Evolutionary conservation across 805 yeast species (phyloP), one percentile per base, ranked within the genome.

Genomic region (Naumovozyma dairenensis): DNA sequence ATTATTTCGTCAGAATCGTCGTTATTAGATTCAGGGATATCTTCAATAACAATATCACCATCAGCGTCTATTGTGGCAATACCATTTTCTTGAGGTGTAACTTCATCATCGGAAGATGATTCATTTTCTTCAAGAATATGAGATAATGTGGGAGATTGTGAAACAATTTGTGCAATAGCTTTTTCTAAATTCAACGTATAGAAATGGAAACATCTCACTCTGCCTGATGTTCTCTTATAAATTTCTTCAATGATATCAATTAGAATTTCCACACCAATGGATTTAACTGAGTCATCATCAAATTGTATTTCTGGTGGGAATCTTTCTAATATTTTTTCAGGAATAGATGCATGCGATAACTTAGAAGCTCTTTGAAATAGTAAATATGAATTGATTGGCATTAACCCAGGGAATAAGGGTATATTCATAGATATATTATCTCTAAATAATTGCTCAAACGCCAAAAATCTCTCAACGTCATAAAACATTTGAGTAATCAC

Each of bases 101-200:
- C 26, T 8, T 38, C 38, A 16, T 20, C 16, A 19, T 31, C 36
- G 8, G 16, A 17, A 34, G 41, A 32, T 31, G 5, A 21, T 31
- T 38, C 34, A 51, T 62, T 24, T 21, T 63, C 65, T 21, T 55
- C 65, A 28, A 72, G 56, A 20, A 75, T 67, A 28, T 66, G 59
- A 14, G 66, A 62, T 38, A 83, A 60, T 12, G 77, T 59, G 3
- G 68, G 59, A 0, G 86, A 74, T 20, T 66, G 66, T 33, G 79
- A 77, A 5, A 92, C 72, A 27, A 92, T 77, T 43, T 81, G 80
- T 1, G 96, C 96, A 27, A 86, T 78, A 1, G 95, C 82, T 53
- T 85, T 85, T 57, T 92, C 98, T 53, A 92, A 67, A 54, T 92
- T 92, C 45, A 92, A 69, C 0, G 96, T 82, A 55, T 89, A 92